Evolutionary conservation across 768 basidiomycete species (phyloP), one percentile per base, ranked within the genome.

Genomic region (Trametes cingulata): DNA sequence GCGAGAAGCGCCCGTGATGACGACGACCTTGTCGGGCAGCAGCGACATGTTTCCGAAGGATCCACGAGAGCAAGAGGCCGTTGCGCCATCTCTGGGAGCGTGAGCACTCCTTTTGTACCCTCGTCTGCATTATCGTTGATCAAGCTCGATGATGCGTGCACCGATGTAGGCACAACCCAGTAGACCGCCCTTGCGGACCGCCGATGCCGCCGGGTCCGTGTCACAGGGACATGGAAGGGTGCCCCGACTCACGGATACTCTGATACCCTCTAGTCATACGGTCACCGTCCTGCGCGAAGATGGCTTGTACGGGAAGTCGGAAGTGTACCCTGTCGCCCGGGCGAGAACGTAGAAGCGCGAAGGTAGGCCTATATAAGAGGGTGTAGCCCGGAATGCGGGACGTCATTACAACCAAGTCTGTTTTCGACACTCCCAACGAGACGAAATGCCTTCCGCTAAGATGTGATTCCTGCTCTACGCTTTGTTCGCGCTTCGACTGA

Each of bases 1-100:
- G 59, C 85, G 77, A 7, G 86, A 87, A n/a, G 85, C 79, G 17
- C 88, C 88, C 15, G 89, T 91, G 64, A 91, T 85, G 59, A 83
- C 83, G 15, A 89, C 83, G 40, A 88, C 73, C 69, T 88, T 88
- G 66, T 78, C 75, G 20, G 74, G 65, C 24, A 82, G 78, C 19
- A 86, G 73, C 50, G 70, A 66, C 73, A 73, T 71, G 40, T 24
- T 52, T 29, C 22, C 56, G 39, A 29, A 24, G 14, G 39, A 49
- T 19, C 29, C 47, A 29, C 40, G n/a, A 50, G 52, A n/a, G 60
- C 33, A 37, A 48, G 29, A 17, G 27, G 20, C 17, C 33, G 5
- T 19, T n/a, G n/a, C n/a, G 33, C 15, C 36, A 48, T 27, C n/a
- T 8, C 51, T 41, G 36, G 37, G 39, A 54, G 29, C 36, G 37